Evolutionary conservation across 768 basidiomycete species (phyloP).

Genomic region (Fomitopsis serialis): DNA sequence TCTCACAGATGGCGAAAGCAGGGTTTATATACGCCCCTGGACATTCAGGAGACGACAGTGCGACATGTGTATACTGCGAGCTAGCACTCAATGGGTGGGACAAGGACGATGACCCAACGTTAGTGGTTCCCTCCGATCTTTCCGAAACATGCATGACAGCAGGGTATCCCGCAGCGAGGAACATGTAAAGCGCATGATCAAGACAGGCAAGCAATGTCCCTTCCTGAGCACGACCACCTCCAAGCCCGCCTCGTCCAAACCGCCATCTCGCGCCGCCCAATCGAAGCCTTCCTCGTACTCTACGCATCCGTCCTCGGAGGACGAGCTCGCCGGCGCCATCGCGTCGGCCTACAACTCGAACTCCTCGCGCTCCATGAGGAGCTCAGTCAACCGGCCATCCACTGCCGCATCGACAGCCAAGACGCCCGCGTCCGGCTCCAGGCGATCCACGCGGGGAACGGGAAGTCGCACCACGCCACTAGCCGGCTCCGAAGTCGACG

Average conservation of each 20-base stretch:
- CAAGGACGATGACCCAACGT: constrained; percentile 82
- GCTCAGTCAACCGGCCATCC: constrained; percentile 17
- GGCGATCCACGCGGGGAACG: constrained; percentile 15
- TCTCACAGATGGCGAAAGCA: constrained; percentile 74
- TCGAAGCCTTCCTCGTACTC: constrained; percentile 17
- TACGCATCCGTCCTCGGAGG: constrained; percentile 17
- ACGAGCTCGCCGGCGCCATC: constrained; percentile 16
- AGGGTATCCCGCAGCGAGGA: constrained; percentile 49
- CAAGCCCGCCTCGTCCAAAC: constrained; percentile 20
- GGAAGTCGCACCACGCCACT: constrained; percentile 4
- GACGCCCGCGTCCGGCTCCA: constrained; percentile 13
- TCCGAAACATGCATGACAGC: background rate
- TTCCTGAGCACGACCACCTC: constrained; percentile 30
- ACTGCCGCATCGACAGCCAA: constrained; percentile 5
- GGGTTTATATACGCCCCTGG: constrained; percentile 83
- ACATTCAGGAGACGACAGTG: constrained; percentile 66
- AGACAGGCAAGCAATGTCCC: constrained; percentile 36
- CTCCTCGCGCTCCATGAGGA: constrained; percentile 4
- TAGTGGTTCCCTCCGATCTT: constrained; percentile 25
- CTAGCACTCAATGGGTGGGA: constrained; percentile 85
- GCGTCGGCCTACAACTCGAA: constrained; percentile 3
- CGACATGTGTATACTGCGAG: constrained; percentile 82
- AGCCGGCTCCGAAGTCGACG: constrained; percentile 15
- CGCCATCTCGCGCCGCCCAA: constrained; percentile 23
- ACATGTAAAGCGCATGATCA: constrained; percentile 61